A percentile compares a stretch with the other conserved stretches of the same genome.
phyloP scores from a whole-genome alignment of 805 yeast species.

The Saccharomycopsis babjevae region DNA sequence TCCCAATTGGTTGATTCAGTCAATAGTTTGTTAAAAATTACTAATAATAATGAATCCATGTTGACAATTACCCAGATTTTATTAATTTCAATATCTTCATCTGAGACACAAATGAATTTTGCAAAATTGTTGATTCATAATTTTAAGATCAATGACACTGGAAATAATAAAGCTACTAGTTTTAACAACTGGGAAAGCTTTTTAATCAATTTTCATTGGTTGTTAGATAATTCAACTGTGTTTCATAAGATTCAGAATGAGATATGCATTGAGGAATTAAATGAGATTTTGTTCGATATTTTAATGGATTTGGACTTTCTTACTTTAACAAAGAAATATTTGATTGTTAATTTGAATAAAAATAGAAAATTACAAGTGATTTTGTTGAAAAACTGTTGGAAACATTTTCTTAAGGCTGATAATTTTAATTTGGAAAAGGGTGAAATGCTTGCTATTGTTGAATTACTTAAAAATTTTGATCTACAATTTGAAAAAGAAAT shows the following conservation, averaged over 20 bases:
- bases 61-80: constrained; percentile 15
- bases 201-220: constrained; percentile 16
- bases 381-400: constrained; percentile 15
- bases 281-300: constrained; percentile 15
- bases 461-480: constrained; percentile 13
- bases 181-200: constrained; percentile 15
- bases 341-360: constrained; percentile 11
- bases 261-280: constrained; percentile 9
- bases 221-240: constrained; percentile 13
- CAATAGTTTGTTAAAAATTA: constrained; percentile 12
- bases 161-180: not conserved
- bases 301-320: constrained; percentile 11
- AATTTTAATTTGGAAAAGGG: constrained; percentile 14
- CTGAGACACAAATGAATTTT: constrained; percentile 16
- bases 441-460: constrained; percentile 7
- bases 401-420: constrained; percentile 11
- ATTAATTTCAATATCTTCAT: constrained; percentile 11
- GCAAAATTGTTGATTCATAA: constrained; percentile 17
- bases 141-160: constrained; percentile 11
- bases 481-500: constrained; percentile 11
- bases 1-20: constrained; percentile 14
- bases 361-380: constrained; percentile 13
- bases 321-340: constrained; percentile 8
- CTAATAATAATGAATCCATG: constrained; percentile 16
- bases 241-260: constrained; percentile 14